Evolutionary conservation across 441 rosid genomes (phyloP).

Genomic region (Croton laevigatus): DNA sequence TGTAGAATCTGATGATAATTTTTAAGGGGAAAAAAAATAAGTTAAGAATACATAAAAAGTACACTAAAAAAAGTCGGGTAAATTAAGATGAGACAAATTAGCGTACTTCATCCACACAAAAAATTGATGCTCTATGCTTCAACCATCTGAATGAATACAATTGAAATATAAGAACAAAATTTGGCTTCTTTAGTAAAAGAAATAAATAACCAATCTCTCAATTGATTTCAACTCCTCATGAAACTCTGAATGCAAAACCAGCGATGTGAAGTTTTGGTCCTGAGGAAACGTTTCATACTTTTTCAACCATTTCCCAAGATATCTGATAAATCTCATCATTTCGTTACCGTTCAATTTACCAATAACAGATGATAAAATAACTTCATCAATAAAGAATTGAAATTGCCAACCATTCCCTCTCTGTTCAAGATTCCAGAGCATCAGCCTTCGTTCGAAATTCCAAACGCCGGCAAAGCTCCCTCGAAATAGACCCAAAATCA

Average conservation of each 20-base stretch:
- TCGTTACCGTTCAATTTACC: slow-evolving; percentile 67
- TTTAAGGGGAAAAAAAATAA: too few species aligned
- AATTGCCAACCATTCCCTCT: too few species aligned
- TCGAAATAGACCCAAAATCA: too few species aligned
- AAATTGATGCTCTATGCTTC: too few species aligned
- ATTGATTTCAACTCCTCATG: slow-evolving; percentile 64
- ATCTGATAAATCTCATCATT: slow-evolving; percentile 53
- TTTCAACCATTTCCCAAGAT: slow-evolving; percentile 81
- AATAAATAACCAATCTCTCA: slow-evolving; percentile 38
- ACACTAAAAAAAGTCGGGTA: background rate
- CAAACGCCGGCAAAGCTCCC: too few species aligned
- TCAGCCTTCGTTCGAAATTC: too few species aligned
- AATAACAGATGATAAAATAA: slow-evolving; percentile 55
- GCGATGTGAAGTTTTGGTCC: slow-evolving; percentile 68
- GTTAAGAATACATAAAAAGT: too few species aligned
- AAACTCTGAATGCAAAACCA: slow-evolving; percentile 63
- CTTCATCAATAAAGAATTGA: too few species aligned
- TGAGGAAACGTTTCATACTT: slow-evolving; percentile 77
- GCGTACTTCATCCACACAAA: background rate
- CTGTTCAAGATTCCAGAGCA: too few species aligned
- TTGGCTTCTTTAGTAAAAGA: slow-evolving; percentile 63
- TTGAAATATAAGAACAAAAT: slow-evolving; percentile 43
- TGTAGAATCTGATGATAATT: too few species aligned
- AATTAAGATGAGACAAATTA: background rate
- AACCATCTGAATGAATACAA: slow-evolving; percentile 22